phyloP scores from a whole-genome alignment of 1,284 basidiomycete species.

The Rhodotorula sp. region DNA sequence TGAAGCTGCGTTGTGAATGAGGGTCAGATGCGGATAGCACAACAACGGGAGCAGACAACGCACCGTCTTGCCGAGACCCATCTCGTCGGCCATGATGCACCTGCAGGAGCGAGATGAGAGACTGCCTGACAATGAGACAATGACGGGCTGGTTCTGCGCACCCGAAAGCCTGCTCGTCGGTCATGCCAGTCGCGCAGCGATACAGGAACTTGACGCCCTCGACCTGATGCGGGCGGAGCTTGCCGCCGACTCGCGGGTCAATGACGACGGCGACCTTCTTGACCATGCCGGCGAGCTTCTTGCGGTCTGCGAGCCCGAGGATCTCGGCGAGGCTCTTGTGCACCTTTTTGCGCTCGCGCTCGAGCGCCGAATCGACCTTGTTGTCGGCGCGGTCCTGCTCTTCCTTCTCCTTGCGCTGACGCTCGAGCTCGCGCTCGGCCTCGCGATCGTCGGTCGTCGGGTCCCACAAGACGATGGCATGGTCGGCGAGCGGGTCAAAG shows the following conservation, averaged over 20 bases:
- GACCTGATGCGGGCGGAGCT: constrained; percentile 93
- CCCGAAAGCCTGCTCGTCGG: constrained; percentile 88
- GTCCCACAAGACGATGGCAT: constrained; percentile 96
- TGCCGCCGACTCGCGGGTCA: constrained; percentile 81
- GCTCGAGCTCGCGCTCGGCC: constrained; percentile 55
- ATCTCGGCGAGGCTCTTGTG: constrained; percentile 88
- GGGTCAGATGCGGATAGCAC: neutral
- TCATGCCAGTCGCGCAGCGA: constrained; percentile 88
- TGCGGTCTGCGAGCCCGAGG: constrained; percentile 65
- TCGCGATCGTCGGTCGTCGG: constrained; percentile 91
- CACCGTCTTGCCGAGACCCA: constrained; percentile 75
- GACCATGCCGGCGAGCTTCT: constrained; percentile 72
- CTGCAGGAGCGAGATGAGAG: constrained; percentile 34
- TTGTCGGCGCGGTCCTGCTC: constrained; percentile 61
- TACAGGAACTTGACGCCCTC: constrained; percentile 99
- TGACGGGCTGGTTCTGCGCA: constrained; percentile 33
- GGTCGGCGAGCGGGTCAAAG: constrained; percentile 95
- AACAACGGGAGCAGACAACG: constrained; percentile 12
- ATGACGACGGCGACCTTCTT: constrained; percentile 95
- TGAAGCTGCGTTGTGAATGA: constrained; percentile 60
- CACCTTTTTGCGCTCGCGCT: constrained; percentile 36
- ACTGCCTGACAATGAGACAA: too few species aligned
- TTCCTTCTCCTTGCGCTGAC: constrained; percentile 16
- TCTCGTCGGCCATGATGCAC: constrained; percentile 99
- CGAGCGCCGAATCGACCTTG: constrained; percentile 65